Conservation (phyloP, 169 alveolate genomes). For the Plasmodium gallinaceum region DNA sequence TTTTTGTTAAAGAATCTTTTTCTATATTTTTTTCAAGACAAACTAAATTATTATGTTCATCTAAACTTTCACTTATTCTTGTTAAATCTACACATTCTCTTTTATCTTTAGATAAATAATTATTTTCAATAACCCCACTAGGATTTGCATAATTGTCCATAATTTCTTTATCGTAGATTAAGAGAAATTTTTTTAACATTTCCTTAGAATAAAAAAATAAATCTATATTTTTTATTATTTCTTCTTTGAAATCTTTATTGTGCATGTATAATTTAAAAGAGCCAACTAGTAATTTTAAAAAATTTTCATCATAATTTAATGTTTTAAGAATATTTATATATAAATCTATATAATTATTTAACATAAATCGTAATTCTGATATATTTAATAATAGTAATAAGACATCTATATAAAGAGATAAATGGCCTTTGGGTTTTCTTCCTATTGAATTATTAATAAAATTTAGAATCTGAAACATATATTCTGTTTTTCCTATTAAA, state of each 20-base stretch:
- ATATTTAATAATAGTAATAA: slow-evolving; percentile 39
- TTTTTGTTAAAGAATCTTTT: background rate
- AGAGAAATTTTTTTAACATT: slow-evolving; percentile 51
- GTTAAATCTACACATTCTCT: background rate
- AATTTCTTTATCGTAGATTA: background rate
- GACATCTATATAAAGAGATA: slow-evolving; percentile 52
- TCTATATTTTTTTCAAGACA: background rate
- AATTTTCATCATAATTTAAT: slow-evolving; percentile 45
- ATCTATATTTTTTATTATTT: slow-evolving; percentile 16
- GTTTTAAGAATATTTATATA: slow-evolving; percentile 34
- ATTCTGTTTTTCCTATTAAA: slow-evolving; percentile 60
- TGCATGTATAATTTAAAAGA: slow-evolving; percentile 67
- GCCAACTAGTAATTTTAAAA: slow-evolving; percentile 49
- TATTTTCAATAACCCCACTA: background rate
- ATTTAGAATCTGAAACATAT: slow-evolving; percentile 21
- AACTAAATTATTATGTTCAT: background rate
- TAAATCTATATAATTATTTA: slow-evolving; percentile 39
- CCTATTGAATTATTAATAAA: slow-evolving; percentile 56
- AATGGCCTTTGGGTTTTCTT: slow-evolving; percentile 19
- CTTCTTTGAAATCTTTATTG: slow-evolving; percentile 38
- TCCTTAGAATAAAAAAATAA: slow-evolving; percentile 58
- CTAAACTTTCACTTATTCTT: background rate
- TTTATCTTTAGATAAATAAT: background rate
- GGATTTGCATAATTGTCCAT: background rate
- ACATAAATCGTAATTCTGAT: slow-evolving; percentile 62